phyloP scores from a whole-genome alignment of 2,329 filamentous ascomycete genomes.

The Curvularia hawaiiensis region DNA sequence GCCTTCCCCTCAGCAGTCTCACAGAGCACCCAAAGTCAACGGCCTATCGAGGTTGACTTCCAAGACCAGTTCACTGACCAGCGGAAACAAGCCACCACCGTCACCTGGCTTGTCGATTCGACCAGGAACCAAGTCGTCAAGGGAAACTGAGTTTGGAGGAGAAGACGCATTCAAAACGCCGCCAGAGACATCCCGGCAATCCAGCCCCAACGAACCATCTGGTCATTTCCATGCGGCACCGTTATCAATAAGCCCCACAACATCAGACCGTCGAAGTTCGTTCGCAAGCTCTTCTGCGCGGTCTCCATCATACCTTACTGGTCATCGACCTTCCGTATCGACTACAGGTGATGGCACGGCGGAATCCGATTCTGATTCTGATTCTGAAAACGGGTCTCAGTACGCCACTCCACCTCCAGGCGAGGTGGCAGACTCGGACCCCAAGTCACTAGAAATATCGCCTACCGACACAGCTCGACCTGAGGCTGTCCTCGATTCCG shows the following conservation, averaged over 20 bases:
- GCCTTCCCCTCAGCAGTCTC: conserved; percentile 33
- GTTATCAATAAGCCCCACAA: conserved; percentile 40
- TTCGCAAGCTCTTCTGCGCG: conserved; percentile 43
- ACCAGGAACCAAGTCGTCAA: conserved; percentile 45
- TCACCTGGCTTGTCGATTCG: conserved; percentile 38
- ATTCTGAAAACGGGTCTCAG: conserved; percentile 29
- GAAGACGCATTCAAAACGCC: conserved; percentile 53
- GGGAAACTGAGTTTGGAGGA: conserved; percentile 44
- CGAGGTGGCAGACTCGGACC: conserved; percentile 27
- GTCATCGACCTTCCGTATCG: conserved; percentile 43
- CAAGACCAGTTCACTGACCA: conserved; percentile 43
- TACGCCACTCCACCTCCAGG: conserved; percentile 43
- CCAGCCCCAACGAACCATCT: conserved; percentile 41
- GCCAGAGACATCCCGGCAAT: conserved; percentile 49
- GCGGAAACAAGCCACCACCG: conserved; percentile 35
- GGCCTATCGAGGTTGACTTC: conserved; percentile 44
- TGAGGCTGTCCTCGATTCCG: conserved; percentile 38
- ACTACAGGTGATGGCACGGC: conserved; percentile 36
- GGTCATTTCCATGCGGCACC: conserved; percentile 38
- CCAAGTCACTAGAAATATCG: conserved; percentile 33
- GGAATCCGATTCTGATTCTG: conserved; percentile 32
- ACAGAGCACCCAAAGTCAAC: conserved; percentile 36
- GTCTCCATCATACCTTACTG: conserved; percentile 40
- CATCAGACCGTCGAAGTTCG: conserved; percentile 39
- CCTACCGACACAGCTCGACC: conserved; percentile 30